Base-by-base conservation (phyloP, 2,329 filamentous ascomycete species). In the Chaetomiaceae sp. region DNA sequence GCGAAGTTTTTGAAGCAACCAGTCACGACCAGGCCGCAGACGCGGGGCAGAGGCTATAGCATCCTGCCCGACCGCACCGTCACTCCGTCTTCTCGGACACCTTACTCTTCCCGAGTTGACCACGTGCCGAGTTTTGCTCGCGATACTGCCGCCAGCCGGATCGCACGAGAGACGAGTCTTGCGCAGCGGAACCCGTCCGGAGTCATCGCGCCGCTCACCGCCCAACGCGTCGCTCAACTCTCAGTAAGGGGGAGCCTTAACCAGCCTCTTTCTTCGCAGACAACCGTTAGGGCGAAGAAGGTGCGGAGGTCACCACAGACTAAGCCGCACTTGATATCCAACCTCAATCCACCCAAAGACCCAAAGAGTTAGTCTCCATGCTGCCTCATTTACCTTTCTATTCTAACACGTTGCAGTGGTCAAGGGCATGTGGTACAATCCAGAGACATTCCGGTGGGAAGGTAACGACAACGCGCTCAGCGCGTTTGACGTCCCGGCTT, bases 341-440 rank as follows among this genome's bases (percentile, higher is more conserved):
- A 91, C 58, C 80, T 96, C 68, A 84, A 82, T 61, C 78, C 80
- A 36, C 80, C 84, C 56, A 89, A 87, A 63, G 86, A 89, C 62
- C 78, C 87, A 31, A 95, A 92, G 75, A 85, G 90, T 95, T 78
- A 76, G 83, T 76, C 25, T 25, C 14, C 43, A n/a, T 14, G 3
- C 37, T 25, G n/a, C 14, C 25, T 22, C 33, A 22, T 22, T 29
- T 29, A 20, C 20, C 39, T 9, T 43, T 53, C 29, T 46, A 51
- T 43, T 46, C 55, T 57, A 56, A 59, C 57, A 27, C 39, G 14
- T 23, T 44, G 27, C 59, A 92, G 89, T 85, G 65, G 81, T 96
- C 56, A 94, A 96, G 70, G 94, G 92, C 59, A 99, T 99, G 94
- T 86, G 84, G 51, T 99, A 96, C 69, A 97, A 99, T 65, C 89